Conservation (phyloP, 1,139 yeast genomes). For the Geotrichum klebahnii region DNA sequence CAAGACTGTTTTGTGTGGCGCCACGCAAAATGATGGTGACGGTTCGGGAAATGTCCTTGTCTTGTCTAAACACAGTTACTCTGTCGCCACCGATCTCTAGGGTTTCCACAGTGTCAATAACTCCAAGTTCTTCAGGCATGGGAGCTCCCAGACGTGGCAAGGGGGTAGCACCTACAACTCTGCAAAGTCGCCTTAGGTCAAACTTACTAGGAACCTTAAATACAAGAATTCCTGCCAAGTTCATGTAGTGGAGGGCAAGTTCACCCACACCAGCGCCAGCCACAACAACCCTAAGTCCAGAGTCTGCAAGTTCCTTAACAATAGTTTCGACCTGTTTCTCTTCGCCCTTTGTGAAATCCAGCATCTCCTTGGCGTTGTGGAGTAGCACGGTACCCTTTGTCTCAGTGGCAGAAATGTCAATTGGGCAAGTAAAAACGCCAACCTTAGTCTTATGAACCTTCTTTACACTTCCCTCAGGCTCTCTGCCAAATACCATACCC, state of each 20-base stretch:
- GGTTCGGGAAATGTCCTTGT: slow-evolving; percentile 53
- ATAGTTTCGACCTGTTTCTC: slow-evolving; percentile 87
- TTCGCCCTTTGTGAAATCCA: slow-evolving; percentile 92
- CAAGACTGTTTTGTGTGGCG: slow-evolving; percentile 91
- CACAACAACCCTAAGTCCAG: slow-evolving; percentile 82
- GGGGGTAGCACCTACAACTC: slow-evolving; percentile 97
- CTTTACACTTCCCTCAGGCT: slow-evolving; percentile 87
- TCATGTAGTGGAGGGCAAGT: slow-evolving; percentile 84
- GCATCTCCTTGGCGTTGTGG: slow-evolving; percentile 95
- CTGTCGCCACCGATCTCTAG: slow-evolving; percentile 96
- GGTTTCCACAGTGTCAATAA: slow-evolving; percentile 81
- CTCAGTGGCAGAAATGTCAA: slow-evolving; percentile 91
- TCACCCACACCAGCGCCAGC: slow-evolving; percentile 95
- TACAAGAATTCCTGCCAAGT: slow-evolving; percentile 78
- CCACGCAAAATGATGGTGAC: slow-evolving; percentile 93
- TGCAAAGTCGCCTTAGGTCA: slow-evolving; percentile 86
- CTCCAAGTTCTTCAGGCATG: slow-evolving; percentile 89
- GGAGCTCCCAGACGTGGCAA: slow-evolving; percentile 94
- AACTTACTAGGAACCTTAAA: slow-evolving; percentile 90
- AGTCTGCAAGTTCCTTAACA: slow-evolving; percentile 75
- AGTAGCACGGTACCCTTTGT: slow-evolving; percentile 94
- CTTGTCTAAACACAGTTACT: slow-evolving; percentile 90
- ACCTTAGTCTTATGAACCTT: slow-evolving; percentile 70
- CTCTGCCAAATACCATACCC: slow-evolving; percentile 98
- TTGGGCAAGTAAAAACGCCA: slow-evolving; percentile 88